Base-by-base conservation (phyloP, 2,329 filamentous ascomycete genomes). In the Paecilomyces fulvus region DNA sequence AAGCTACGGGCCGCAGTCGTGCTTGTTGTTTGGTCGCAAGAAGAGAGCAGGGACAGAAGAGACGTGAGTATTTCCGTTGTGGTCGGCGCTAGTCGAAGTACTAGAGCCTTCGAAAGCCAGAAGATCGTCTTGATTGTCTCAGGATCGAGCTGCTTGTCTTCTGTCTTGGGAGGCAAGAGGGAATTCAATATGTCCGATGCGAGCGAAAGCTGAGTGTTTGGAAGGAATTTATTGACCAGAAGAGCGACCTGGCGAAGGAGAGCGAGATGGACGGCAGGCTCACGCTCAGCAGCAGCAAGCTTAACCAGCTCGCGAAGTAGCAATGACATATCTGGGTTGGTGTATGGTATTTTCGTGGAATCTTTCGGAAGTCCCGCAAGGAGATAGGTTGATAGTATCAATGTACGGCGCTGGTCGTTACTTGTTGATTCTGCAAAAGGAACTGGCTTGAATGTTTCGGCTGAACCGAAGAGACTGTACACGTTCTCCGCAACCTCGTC, bases 91-190 rank as follows among this genome's bases (percentile, higher is more conserved):
- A 79, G 67, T 6, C 84, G 79, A 11, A 86, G 73, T 20, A 84
- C 69, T 0, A 87, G 75, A 7, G 81, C 83, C 65, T 86, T 87
- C 7, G 80, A 72, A 43, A 85, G 72, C 63, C 83, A 83, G 67
- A 87, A 86, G 49, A 82, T 74, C 20, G 83, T 76, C 21, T 78
- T 77, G 61, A 85, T 78, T 30, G 72, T 73, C 54, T 74, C 68
- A 5, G 73, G 65, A 30, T 67, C 72, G 21, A 67, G 58, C 4
- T 62, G 57, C 65, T 62, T 54, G 12, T 61, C 54, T 37, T 65
- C 55, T 37, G 58, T 37, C 31, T 53, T 31, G 6, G 54, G 49
- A 4, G 66, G 60, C 28, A 75, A 63, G 17, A 75, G 63, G 51
- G 62, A 65, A 55, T 65, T 68, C 30, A 73, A 64, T 5, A 72